Conservation (phyloP, 208 protist species). For the Porcisia deanei region DNA sequence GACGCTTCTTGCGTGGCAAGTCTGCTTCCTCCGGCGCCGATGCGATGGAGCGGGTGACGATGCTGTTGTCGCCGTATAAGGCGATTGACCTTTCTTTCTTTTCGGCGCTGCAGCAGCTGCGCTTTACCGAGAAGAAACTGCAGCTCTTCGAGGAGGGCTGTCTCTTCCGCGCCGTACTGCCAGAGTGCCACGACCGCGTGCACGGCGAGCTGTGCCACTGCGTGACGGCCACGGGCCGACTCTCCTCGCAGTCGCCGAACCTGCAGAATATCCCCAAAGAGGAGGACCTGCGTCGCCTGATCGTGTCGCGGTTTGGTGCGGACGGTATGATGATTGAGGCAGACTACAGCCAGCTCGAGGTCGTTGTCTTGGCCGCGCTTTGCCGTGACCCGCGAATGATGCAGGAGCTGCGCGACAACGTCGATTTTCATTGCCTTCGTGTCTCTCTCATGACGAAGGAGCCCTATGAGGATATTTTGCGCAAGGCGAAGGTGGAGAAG, state of each 20-base stretch:
- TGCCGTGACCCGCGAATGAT: constrained; percentile 87
- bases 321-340: constrained; percentile 89
- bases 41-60: constrained; percentile 89
- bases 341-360: constrained; percentile 91
- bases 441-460: constrained; percentile 91
- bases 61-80: constrained; percentile 75
- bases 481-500: constrained; percentile 81
- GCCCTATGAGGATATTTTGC: constrained; percentile 87
- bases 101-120: constrained; percentile 86
- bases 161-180: constrained; percentile 85
- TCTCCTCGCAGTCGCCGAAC: constrained; percentile 89
- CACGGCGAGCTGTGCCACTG: constrained; percentile 91
- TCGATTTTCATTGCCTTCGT: constrained; percentile 91
- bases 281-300: constrained; percentile 78
- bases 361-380: constrained; percentile 88
- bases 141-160: constrained; percentile 90
- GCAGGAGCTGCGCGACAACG: constrained; percentile 80
- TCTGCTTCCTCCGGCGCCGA: constrained; percentile 80
- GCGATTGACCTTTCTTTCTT: constrained; percentile 90
- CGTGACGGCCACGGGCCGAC: constrained; percentile 86
- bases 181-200: constrained; percentile 83
- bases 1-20: constrained; percentile 60
- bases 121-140: constrained; percentile 91
- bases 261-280: constrained; percentile 90
- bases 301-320: constrained; percentile 84